Evolutionary conservation across 129 eudicot species (phyloP).

Genomic region (Helichrysum umbraculigerum): DNA sequence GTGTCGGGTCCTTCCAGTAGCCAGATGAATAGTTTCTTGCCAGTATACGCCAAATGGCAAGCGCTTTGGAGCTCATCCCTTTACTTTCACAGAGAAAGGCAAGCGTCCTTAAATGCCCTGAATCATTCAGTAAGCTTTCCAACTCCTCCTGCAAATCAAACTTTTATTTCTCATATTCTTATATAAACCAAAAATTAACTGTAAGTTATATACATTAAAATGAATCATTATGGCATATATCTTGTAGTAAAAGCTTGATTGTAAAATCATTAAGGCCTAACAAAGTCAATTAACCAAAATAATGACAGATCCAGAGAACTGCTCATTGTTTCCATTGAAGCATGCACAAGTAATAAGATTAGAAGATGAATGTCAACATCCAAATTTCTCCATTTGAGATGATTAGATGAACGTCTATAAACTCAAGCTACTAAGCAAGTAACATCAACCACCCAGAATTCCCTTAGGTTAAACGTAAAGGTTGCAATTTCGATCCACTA

Average conservation of each 20-base stretch:
- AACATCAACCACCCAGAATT: background rate
- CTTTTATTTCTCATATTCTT: background rate
- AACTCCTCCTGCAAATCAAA: conserved; percentile 84
- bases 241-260: background rate
- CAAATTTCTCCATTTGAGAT: background rate
- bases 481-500: background rate
- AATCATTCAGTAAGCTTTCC: conserved; percentile 73
- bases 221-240: background rate
- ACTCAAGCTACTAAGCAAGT: background rate
- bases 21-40: conserved; percentile 74
- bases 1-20: conserved; percentile 43
- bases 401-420: background rate
- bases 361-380: background rate
- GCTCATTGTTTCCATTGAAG: background rate
- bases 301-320: background rate
- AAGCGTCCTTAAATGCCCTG: conserved; percentile 89
- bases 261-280: background rate
- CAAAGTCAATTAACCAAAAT: background rate
- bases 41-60: conserved; percentile 82
- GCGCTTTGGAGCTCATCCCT: conserved; percentile 90
- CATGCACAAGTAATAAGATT: background rate
- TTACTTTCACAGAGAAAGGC: conserved; percentile 91
- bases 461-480: background rate
- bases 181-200: background rate
- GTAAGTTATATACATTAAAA: background rate